Conservation (phyloP, 805 yeast species). For the Blastobotrys attinorum region DNA sequence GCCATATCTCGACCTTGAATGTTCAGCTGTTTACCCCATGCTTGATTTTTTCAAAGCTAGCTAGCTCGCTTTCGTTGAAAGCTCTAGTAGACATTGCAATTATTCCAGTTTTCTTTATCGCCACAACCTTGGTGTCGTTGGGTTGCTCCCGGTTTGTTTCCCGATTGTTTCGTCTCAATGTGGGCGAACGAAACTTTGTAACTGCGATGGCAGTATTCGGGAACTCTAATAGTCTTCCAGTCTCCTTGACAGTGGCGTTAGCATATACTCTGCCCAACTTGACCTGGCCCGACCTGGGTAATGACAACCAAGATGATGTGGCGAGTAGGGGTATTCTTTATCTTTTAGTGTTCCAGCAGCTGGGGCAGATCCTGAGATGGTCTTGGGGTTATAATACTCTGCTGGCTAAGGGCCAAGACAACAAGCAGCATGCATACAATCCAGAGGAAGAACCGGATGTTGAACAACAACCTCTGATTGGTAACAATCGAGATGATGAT, state of each 20-base stretch:
- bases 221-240: slow-evolving; percentile 91
- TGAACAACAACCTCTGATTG: no score
- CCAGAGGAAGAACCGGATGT: not conserved
- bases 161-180: slow-evolving; percentile 48
- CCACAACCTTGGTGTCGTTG: slow-evolving; percentile 73
- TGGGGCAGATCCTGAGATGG: slow-evolving; percentile 62
- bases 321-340: slow-evolving; percentile 58
- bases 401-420: slow-evolving; percentile 32
- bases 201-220: slow-evolving; percentile 98
- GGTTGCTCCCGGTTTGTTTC: slow-evolving; percentile 52
- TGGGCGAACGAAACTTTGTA: slow-evolving; percentile 79
- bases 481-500: not conserved
- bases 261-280: slow-evolving; percentile 53
- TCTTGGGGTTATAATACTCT: slow-evolving; percentile 64
- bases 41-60: slow-evolving; percentile 77
- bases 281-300: slow-evolving; percentile 48
- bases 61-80: slow-evolving; percentile 56
- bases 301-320: slow-evolving; percentile 47
- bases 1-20: slow-evolving; percentile 64
- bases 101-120: slow-evolving; percentile 76
- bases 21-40: slow-evolving; percentile 95
- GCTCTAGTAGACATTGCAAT: slow-evolving; percentile 74
- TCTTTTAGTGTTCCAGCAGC: slow-evolving; percentile 54
- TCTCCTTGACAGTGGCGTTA: slow-evolving; percentile 69
- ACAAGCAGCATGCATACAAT: not conserved